Evolutionary conservation across 306 rosid species (phyloP).

Genomic region (Pterocarpus santalinus): DNA sequence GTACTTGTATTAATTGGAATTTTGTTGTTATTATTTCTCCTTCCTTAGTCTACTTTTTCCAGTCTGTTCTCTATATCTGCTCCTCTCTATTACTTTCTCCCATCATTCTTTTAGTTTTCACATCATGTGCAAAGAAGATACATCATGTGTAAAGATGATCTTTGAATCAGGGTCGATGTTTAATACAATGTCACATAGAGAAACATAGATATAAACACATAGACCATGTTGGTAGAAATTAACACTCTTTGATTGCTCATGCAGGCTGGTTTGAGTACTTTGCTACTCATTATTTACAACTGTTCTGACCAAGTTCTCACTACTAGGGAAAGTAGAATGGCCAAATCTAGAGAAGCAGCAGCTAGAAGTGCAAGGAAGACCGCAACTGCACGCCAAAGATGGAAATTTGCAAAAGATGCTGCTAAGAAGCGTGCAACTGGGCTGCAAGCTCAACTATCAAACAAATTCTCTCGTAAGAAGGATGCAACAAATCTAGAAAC

Average conservation of each 20-base stretch:
- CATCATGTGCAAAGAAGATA: constrained; percentile 14
- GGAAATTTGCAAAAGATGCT: constrained; percentile 84
- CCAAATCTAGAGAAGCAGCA: constrained; percentile 91
- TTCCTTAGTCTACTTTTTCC: too few relatives aligned
- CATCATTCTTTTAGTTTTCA: not conserved
- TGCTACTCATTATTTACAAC: constrained; percentile 94
- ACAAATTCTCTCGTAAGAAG: constrained; percentile 68
- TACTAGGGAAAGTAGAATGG: constrained; percentile 82
- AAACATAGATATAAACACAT: not conserved
- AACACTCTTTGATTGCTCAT: constrained; percentile 59
- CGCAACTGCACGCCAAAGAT: constrained; percentile 80
- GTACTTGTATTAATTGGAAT: too few relatives aligned
- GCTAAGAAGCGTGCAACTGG: constrained; percentile 85
- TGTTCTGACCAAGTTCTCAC: constrained; percentile 95
- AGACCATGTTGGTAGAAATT: constrained; percentile 44
- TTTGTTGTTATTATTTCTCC: too few relatives aligned
- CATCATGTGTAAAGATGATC: constrained; percentile 20
- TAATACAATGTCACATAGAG: constrained; percentile 5
- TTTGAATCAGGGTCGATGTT: constrained; percentile 25
- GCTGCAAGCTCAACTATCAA: constrained; percentile 84
- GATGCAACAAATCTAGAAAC: constrained; percentile 54
- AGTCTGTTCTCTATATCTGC: too few relatives aligned
- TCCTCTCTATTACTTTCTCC: too few relatives aligned
- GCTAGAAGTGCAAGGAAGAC: constrained; percentile 84
- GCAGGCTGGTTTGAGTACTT: constrained; percentile 95